Evolutionary conservation across 148 eudicot genomes (phyloP), one percentile per base, ranked within the genome.

Genomic region (Rhododendron simsii): DNA sequence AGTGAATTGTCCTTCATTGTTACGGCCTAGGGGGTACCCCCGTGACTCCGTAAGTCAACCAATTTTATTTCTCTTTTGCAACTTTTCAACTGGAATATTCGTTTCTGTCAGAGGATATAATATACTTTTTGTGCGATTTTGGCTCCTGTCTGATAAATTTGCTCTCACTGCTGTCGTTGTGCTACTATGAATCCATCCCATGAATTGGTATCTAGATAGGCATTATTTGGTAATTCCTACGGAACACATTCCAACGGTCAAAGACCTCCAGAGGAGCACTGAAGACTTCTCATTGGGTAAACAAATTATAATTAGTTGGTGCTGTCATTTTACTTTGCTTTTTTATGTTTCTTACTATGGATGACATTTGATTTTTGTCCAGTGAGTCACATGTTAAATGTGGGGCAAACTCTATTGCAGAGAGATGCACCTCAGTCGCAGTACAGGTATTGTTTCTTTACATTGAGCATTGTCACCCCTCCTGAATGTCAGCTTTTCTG

Each of bases 181-280:
- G n/a, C 35, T 82, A 30, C 5, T 79, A 30, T 30, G 26, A 35
- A 83, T 50, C 11, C 39, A 73, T 81, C 39, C 18, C 51, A 37
- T 73, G 63, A 83, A 55, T 81, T 86, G 61, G 63, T 87, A 63
- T 51, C 88, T 85, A 55, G 84, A 84, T 85, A 96, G 98, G 89
- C 98, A 96, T 91, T 96, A 96, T 89, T 90, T 95, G 93, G 98
- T 96, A 71, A 92, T 96, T 85, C 96, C 99, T 65, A 84, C 92
- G 81, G 91, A 94, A 83, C 99, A 96, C 89, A 95, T 95, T 88
- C 90, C 94, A 48, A 94, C 98, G 1, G 99, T 96, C 71, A 94
- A 91, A 39, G 92, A 94, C 85, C 96, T 96, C 65, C 88, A 89
- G 85, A 91, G 87, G 88, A 91, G 89, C 86, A 69, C 89, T 67